A percentile compares a stretch with the other conserved stretches of the same genome.
These are phyloP conservation scores for Trichosporon asahii DNA, from an alignment of 1,284 basidiomycete species.

Conservation along the genomic window DNA sequence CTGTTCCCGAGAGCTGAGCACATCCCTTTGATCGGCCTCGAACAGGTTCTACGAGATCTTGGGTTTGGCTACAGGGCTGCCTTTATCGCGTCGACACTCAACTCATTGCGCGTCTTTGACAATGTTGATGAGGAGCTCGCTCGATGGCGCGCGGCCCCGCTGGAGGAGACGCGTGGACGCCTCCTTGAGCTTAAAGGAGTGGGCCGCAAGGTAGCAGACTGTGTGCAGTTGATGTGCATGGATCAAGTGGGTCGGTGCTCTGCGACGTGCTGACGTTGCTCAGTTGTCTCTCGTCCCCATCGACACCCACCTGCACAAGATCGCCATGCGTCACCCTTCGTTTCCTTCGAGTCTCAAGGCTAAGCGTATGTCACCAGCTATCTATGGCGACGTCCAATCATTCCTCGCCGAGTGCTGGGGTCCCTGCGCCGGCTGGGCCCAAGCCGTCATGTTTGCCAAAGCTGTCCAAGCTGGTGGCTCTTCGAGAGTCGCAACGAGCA, in stretches of 20 bases:
- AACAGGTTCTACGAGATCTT: slow-evolving; percentile 67
- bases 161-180: slow-evolving; percentile 56
- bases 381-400: slow-evolving; percentile 71
- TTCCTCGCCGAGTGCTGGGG: slow-evolving; percentile 72
- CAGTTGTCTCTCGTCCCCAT: slow-evolving; percentile 81
- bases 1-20: slow-evolving; percentile 76
- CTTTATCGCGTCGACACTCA: slow-evolving; percentile 79
- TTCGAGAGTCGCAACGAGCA: neutral
- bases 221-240: slow-evolving; percentile 88
- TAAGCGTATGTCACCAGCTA: slow-evolving; percentile 67
- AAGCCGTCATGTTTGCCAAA: slow-evolving; percentile 63
- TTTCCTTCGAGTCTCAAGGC: slow-evolving; percentile 55
- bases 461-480: neutral
- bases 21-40: slow-evolving; percentile 62
- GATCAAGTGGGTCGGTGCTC: slow-evolving; percentile 64
- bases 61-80: slow-evolving; percentile 96
- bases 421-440: slow-evolving; percentile 84
- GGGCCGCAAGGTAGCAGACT: slow-evolving; percentile 94
- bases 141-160: slow-evolving; percentile 25
- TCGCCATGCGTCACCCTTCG: slow-evolving; percentile 77
- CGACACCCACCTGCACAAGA: slow-evolving; percentile 86
- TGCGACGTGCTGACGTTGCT: neutral
- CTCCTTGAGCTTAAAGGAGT: slow-evolving; percentile 83
- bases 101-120: slow-evolving; percentile 60
- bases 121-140: slow-evolving; percentile 28